These are phyloP conservation scores for Pleurotus citrinopileatus DNA, from an alignment of 768 basidiomycete species.

Conservation along the genomic window DNA sequence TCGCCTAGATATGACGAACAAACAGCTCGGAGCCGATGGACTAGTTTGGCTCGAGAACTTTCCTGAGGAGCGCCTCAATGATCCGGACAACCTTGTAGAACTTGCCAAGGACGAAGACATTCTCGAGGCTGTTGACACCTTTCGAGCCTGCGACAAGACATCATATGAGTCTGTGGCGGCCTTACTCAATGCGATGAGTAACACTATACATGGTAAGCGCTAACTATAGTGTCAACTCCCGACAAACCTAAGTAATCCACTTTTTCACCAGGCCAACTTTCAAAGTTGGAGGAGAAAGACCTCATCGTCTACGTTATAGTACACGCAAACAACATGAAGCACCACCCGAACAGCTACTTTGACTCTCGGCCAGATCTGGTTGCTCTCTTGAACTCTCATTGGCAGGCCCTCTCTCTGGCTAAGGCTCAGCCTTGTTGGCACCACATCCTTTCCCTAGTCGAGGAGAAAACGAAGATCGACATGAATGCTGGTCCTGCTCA, in stretches of 20 bases:
- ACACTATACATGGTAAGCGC: background rate
- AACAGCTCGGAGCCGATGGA: no score
- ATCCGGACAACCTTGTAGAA: no score
- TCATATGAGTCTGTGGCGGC: background rate
- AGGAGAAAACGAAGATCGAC: constrained; percentile 1
- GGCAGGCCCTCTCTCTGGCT: background rate
- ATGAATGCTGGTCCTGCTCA: constrained; percentile 3
- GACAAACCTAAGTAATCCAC: no score
- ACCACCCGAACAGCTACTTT: background rate
- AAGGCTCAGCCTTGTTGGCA: background rate
- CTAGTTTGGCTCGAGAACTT: no score
- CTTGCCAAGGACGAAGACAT: background rate
- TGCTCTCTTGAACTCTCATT: background rate
- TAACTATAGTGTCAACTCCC: background rate
- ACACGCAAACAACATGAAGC: background rate
- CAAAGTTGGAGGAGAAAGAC: no score
- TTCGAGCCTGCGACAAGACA: background rate
- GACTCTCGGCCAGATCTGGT: background rate
- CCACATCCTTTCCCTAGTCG: constrained; percentile 3
- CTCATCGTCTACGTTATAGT: background rate
- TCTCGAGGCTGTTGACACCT: background rate
- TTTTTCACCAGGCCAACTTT: no score
- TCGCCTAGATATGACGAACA: no score
- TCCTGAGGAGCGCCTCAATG: no score
- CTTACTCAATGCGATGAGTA: background rate